Evolutionary conservation across 495 filamentous ascomycete genomes (phyloP), one percentile per base, ranked within the genome.

Genomic region (Lophiostoma macrostomum): DNA sequence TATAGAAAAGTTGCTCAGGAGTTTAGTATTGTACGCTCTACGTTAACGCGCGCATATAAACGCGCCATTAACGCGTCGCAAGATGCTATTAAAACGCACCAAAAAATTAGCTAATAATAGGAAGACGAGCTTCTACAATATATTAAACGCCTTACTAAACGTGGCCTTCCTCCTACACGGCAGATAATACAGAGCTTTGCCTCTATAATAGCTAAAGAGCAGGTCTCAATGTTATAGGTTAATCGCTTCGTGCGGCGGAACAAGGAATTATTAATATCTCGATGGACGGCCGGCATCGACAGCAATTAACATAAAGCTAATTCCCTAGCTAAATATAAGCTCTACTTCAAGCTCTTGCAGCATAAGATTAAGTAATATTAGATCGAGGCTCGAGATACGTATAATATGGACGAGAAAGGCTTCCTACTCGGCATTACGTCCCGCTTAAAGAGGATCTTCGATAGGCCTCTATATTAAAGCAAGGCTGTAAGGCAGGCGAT

Each of bases 321-420:
- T 37, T 46, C 28, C 5, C 28, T 7, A 5, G 13, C 19, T 43
- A 44, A 44, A 44, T 53, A 44, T 30, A 31, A n/a, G n/a, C 50
- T 53, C 12, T 53, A 53, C 28, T 53, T 53, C 20, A 27, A 44
- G 18, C 32, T 41, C 4, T 20, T 62, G 7, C 5, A 44, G 8
- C 5, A 30, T 5, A 62, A 57, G 40, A 57, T 62, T 22, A 20
- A 63, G 12, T 12, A 65, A 41, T 65, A 63, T 25, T 30, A 50
- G 13, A 44, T 57, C 27, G 19, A 52, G 16, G 36, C 55, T 14
- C 12, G 35, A 12, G 40, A 63, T 25, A 56, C 34, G 20, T 63
- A 63, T 39, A 65, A 63, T 34, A 51, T 65, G 25, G 62, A 65
- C 43, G 56, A 65, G 43, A 65, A 65, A 31, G 63, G 63, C 49